Percentiles rank a stretch among this genome's conserved stretches.
Evolutionary conservation across 2,329 filamentous ascomycete genomes (phyloP).

Genomic region (Fusarium sp.): DNA sequence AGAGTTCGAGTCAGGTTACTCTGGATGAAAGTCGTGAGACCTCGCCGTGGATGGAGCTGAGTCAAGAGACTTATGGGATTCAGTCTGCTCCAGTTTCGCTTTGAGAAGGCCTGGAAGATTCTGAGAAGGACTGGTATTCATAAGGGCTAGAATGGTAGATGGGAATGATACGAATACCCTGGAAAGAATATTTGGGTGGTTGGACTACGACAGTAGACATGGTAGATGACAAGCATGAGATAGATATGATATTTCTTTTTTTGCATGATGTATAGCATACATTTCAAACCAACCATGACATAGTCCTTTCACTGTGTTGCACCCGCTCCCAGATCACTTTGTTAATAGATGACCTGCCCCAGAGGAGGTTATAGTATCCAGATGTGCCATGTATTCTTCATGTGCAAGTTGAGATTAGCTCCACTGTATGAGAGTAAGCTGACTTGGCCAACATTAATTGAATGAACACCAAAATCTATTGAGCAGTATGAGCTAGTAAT

Average conservation of each 20-base stretch:
- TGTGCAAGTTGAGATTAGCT: background rate
- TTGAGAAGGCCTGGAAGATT: background rate
- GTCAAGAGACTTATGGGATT: slow-evolving; percentile 4
- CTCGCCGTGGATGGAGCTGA: slow-evolving; percentile 22
- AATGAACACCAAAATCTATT: background rate
- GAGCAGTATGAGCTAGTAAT: background rate
- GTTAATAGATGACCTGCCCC: background rate
- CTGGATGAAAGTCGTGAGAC: background rate
- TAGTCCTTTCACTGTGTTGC: no score
- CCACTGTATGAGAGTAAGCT: slow-evolving; percentile 35
- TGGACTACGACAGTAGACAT: background rate
- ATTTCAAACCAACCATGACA: no score
- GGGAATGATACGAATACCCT: background rate
- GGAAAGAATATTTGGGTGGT: background rate
- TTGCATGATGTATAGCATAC: background rate
- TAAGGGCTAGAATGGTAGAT: background rate
- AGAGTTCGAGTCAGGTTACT: slow-evolving; percentile 3
- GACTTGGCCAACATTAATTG: slow-evolving; percentile 1
- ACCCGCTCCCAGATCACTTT: background rate
- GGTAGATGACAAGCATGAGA: background rate
- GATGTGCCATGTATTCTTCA: background rate
- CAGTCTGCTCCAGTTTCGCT: slow-evolving; percentile 19
- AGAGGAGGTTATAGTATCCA: background rate
- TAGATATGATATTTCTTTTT: background rate
- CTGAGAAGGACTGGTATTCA: background rate